Conservation (phyloP, 176 grass and related monocot species). For the Aegilops tauschii region DNA sequence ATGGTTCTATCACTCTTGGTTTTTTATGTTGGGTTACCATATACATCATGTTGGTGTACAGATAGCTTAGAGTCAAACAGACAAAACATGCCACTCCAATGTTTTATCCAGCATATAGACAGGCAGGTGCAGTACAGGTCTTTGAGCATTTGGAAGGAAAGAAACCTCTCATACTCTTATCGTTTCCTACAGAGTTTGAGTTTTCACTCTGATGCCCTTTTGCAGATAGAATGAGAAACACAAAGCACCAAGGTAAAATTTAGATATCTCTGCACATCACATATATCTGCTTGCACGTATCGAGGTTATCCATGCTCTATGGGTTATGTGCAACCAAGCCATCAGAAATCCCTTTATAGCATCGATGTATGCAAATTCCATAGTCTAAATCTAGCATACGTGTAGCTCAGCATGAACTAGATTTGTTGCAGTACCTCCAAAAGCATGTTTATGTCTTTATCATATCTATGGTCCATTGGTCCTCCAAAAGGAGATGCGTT, state of each 20-base stretch:
- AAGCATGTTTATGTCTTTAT: conserved; percentile 29
- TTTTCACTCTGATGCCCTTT: background rate
- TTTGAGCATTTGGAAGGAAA: background rate
- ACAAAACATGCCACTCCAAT: background rate
- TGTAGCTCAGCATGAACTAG: conserved; percentile 23
- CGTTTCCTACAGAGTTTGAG: background rate
- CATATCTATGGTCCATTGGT: conserved; percentile 4
- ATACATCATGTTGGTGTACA: conserved; percentile 6
- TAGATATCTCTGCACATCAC: conserved; percentile 3
- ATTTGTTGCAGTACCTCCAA: conserved; percentile 26
- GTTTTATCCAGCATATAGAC: conserved; percentile 19
- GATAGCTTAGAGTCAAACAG: background rate
- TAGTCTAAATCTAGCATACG: conserved; percentile 17
- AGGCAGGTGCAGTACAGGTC: background rate
- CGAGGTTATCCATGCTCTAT: conserved; percentile 33
- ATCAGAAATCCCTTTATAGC: conserved; percentile 26
- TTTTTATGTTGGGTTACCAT: background rate
- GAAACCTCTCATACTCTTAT: background rate
- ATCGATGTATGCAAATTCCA: conserved; percentile 19
- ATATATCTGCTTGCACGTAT: conserved; percentile 25
- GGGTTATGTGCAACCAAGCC: conserved; percentile 25
- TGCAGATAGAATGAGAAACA: conserved; percentile 22
- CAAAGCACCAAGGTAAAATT: background rate
- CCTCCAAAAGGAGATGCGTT: conserved; percentile 45
- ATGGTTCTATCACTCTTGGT: background rate